These are phyloP conservation scores for Hypomontagnella submonticulosa DNA, from an alignment of 495 filamentous ascomycete genomes.

Conservation along the genomic window DNA sequence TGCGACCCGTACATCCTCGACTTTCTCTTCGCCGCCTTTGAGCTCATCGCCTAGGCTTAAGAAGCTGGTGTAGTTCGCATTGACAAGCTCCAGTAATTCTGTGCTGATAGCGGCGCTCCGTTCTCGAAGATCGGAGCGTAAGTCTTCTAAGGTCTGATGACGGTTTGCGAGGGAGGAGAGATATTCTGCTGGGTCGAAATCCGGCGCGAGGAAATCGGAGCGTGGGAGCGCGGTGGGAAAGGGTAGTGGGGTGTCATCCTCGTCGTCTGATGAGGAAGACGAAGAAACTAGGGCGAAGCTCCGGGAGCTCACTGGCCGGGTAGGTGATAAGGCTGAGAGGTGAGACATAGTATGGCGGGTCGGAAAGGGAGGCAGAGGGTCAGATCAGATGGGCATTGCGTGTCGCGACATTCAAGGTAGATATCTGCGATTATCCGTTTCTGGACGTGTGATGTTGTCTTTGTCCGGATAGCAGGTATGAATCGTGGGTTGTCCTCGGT, in stretches of 20 bases:
- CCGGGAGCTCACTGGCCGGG: constrained; percentile 47
- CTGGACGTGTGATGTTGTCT: too few relatives aligned
- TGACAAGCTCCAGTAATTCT: constrained; percentile 93
- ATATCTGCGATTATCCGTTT: neutral
- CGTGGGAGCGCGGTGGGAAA: constrained; percentile 86
- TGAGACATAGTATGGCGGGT: constrained; percentile 47
- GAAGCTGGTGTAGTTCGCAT: constrained; percentile 92
- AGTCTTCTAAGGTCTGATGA: constrained; percentile 95
- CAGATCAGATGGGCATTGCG: constrained; percentile 1
- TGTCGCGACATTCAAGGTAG: constrained; percentile 7
- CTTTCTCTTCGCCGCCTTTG: constrained; percentile 87
- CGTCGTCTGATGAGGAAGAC: constrained; percentile 46
- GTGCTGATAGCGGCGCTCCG: constrained; percentile 77
- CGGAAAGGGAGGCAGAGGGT: neutral
- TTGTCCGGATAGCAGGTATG: neutral
- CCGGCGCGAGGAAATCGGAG: constrained; percentile 76
- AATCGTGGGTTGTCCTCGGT: neutral
- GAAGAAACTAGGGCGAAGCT: constrained; percentile 50
- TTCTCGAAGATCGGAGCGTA: constrained; percentile 84
- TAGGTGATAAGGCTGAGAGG: constrained; percentile 45
- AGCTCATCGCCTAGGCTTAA: constrained; percentile 83
- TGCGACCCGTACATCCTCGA: constrained; percentile 90
- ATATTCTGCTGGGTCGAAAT: constrained; percentile 85
- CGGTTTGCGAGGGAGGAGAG: constrained; percentile 84
- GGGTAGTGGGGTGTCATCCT: constrained; percentile 75